These are phyloP conservation scores for Trametes pubescens DNA, from an alignment of 1,284 basidiomycete genomes.

Conservation along the genomic window DNA sequence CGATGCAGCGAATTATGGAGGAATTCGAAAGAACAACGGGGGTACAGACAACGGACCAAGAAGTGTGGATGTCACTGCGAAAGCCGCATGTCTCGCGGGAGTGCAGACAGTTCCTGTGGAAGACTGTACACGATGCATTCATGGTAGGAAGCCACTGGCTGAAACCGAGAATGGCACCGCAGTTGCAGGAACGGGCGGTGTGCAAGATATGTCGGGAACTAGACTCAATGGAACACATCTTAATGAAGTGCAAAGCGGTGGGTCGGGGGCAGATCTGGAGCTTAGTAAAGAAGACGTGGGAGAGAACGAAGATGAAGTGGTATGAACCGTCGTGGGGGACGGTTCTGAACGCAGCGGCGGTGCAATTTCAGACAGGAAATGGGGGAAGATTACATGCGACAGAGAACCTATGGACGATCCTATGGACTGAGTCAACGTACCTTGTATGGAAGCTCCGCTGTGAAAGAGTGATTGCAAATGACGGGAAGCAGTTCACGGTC, in stretches of 20 bases:
- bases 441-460: no score
- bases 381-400: no score
- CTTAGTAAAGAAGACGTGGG: conserved; percentile 8
- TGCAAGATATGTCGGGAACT: conserved; percentile 38
- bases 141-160: conserved; percentile 43
- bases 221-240: conserved; percentile 47
- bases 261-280: conserved; percentile 40
- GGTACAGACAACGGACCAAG: background rate
- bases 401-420: no score
- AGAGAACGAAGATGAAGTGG: background rate
- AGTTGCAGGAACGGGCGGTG: conserved; percentile 30
- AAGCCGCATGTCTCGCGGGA: conserved; percentile 39
- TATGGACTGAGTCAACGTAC: no score
- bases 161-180: conserved; percentile 23
- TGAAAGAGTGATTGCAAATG: no score
- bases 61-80: conserved; percentile 25
- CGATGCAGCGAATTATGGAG: no score
- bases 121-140: conserved; percentile 40
- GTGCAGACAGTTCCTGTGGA: conserved; percentile 44
- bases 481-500: no score
- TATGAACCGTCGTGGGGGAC: no score
- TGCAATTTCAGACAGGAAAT: no score
- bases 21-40: background rate
- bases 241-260: conserved; percentile 37
- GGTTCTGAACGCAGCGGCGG: no score